Percentiles rank a stretch among this genome's conserved stretches.
These are phyloP conservation scores for Rhizophagus prolifer DNA, from an alignment of 192 early-diverging fungal species.

Conservation along the genomic window DNA sequence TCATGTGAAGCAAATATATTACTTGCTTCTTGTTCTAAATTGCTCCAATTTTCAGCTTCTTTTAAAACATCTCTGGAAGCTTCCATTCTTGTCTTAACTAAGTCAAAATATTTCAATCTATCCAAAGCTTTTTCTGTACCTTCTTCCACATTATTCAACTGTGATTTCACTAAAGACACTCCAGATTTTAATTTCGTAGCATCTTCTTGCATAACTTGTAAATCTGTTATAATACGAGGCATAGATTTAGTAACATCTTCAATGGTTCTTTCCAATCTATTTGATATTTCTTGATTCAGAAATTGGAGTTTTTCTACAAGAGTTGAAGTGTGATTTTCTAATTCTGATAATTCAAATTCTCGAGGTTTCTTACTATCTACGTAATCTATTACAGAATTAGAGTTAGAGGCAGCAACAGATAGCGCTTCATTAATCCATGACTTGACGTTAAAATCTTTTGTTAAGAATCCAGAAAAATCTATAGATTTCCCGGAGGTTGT, in stretches of 20 bases:
- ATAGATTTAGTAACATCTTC: conserved; percentile 59
- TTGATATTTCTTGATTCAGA: conserved; percentile 54
- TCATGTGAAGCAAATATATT: conserved; percentile 63
- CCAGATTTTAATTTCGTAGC: conserved; percentile 44
- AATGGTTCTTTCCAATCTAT: conserved; percentile 49
- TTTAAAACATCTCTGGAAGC: conserved; percentile 55
- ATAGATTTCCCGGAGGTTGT: conserved; percentile 7
- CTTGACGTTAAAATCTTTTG: conserved; percentile 61
- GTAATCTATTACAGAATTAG: background rate
- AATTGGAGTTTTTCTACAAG: conserved; percentile 55
- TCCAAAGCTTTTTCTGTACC: conserved; percentile 52
- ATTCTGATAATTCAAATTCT: conserved; percentile 1
- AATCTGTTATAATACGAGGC: conserved; percentile 61
- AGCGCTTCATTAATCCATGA: conserved; percentile 64
- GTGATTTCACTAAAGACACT: conserved; percentile 43
- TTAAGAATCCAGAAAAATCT: conserved; percentile 35
- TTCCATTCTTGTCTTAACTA: conserved; percentile 69
- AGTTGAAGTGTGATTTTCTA: conserved; percentile 30
- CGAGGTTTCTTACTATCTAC: conserved; percentile 11
- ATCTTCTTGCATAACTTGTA: conserved; percentile 59
- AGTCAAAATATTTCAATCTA: conserved; percentile 59
- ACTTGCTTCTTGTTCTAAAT: conserved; percentile 65
- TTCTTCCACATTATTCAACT: conserved; percentile 50
- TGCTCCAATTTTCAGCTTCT: conserved; percentile 81
- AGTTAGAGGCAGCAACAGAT: background rate